phyloP scores from a whole-genome alignment of 257 asterid genomes.

The Solanum microdontum region DNA sequence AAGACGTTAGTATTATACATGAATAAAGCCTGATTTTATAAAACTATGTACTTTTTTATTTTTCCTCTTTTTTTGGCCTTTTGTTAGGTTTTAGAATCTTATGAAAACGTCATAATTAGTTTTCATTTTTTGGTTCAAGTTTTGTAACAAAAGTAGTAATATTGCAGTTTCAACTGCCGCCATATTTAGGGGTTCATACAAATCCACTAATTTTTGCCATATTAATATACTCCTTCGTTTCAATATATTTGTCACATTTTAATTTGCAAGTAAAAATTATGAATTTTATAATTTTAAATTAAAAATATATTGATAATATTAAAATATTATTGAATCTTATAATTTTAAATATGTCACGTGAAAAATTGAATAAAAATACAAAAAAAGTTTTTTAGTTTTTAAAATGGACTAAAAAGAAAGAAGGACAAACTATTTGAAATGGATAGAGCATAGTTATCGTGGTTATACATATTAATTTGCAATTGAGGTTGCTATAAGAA shows the following conservation, averaged over 20 bases:
- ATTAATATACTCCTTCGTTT: no score
- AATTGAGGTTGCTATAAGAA: not conserved
- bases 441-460: not conserved
- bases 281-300: not conserved
- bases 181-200: not conserved
- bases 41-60: not conserved
- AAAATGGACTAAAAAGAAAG: not conserved
- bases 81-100: not conserved
- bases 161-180: not conserved
- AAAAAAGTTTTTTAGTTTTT: not conserved
- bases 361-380: fast-evolving
- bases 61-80: not conserved
- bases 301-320: no score
- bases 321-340: not conserved
- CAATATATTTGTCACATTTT: no score
- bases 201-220: not conserved
- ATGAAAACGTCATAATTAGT: not conserved
- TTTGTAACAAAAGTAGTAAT: not conserved
- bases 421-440: not conserved
- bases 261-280: not conserved
- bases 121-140: not conserved
- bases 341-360: not conserved
- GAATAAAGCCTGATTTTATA: not conserved
- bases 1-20: not conserved
- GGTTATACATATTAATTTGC: not conserved